Conservation (phyloP, 306 rosid genomes). For the Prunus padus region DNA sequence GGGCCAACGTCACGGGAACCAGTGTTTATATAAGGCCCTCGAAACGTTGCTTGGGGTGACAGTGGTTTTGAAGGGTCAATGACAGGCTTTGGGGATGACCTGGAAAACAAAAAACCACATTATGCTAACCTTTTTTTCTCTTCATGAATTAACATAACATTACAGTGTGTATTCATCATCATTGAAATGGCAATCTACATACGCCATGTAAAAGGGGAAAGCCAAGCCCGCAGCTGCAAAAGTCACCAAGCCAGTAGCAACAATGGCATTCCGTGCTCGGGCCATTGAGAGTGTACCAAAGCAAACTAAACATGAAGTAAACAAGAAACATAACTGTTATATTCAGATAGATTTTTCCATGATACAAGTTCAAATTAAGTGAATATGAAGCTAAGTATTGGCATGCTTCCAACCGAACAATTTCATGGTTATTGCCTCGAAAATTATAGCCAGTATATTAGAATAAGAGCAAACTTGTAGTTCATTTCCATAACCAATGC, state of each 20-base stretch:
- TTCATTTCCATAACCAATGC: background rate
- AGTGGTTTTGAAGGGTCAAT: conserved; percentile 82
- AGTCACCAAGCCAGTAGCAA: conserved; percentile 65
- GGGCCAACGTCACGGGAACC: conserved; percentile 93
- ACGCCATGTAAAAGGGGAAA: conserved; percentile 99
- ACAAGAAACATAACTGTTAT: background rate
- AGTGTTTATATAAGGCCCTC: conserved; percentile 95
- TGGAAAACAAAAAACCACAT: conserved; percentile 22
- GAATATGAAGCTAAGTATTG: background rate
- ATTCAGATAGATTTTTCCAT: background rate
- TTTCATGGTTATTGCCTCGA: background rate
- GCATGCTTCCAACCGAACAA: background rate
- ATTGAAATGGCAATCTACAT: conserved; percentile 24
- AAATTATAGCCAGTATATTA: background rate
- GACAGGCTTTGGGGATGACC: conserved; percentile 79
- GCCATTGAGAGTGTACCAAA: conserved; percentile 40
- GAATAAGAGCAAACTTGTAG: background rate
- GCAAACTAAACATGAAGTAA: background rate
- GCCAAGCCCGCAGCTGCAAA: conserved; percentile 80
- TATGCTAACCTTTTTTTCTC: background rate
- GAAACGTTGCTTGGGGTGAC: conserved; percentile 90
- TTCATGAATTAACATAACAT: conserved; percentile 3
- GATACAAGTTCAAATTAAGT: background rate
- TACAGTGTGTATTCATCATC: background rate
- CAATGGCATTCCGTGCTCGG: conserved; percentile 54